Percentiles rank a stretch among this genome's conserved stretches.
Conservation (phyloP, 2,329 filamentous ascomycete species). For the Colletotrichum caudatum region DNA sequence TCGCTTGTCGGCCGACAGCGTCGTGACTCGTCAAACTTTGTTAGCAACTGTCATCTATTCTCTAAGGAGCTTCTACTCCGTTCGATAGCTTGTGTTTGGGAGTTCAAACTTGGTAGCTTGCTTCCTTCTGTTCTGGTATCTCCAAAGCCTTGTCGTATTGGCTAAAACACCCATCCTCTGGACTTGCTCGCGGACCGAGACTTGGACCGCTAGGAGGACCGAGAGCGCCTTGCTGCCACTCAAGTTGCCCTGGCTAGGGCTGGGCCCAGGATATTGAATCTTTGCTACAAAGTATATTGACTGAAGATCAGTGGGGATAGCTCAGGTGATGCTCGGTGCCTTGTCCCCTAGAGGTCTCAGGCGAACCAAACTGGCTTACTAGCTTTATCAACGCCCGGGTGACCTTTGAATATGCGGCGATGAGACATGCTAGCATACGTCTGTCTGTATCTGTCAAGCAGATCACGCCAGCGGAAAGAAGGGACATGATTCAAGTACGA, state of each 20-base stretch:
- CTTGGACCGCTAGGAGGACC: neutral
- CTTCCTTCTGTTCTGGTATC: too few relatives aligned
- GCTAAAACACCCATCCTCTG: neutral
- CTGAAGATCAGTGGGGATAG: conserved; percentile 6
- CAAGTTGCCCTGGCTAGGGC: neutral
- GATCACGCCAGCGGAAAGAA: neutral
- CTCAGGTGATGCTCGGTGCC: neutral
- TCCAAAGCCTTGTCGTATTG: neutral
- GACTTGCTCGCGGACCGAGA: neutral
- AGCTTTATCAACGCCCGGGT: neutral
- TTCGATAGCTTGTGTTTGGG: neutral
- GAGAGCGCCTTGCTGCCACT: neutral
- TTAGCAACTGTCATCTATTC: neutral
- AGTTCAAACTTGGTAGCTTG: neutral
- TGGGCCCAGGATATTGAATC: neutral
- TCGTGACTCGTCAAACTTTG: neutral
- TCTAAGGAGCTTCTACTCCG: neutral
- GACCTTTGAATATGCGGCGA: neutral
- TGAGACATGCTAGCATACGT: neutral
- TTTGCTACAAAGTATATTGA: neutral
- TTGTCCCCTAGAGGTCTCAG: neutral
- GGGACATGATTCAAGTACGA: too few relatives aligned
- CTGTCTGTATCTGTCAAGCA: neutral
- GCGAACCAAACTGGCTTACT: neutral
- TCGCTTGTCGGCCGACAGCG: neutral